Percentiles rank a stretch among this genome's conserved stretches.
phyloP scores from a whole-genome alignment of 1,284 basidiomycete species.

The Omphalotus olearius region DNA sequence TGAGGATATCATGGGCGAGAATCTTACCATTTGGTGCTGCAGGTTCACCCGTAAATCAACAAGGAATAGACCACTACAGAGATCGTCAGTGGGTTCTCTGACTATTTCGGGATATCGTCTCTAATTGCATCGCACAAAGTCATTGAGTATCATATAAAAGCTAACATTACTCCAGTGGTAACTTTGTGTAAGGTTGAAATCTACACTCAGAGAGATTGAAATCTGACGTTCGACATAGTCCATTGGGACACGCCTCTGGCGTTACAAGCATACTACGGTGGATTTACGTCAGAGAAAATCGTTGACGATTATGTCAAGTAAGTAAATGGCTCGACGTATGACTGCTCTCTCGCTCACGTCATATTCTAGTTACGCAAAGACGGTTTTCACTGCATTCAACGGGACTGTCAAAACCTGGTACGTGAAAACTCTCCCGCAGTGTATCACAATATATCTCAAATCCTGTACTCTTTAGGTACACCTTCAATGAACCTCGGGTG shows the following conservation, averaged over 20 bases:
- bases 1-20: slow-evolving; percentile 43
- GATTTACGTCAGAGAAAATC: slow-evolving; percentile 38
- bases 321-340: slow-evolving; percentile 8
- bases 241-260: slow-evolving; percentile 47
- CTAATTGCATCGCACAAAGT: slow-evolving; percentile 23
- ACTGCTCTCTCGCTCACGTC: neutral
- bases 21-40: slow-evolving; percentile 44
- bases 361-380: slow-evolving; percentile 37
- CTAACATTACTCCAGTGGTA: slow-evolving; percentile 40
- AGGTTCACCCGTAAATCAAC: slow-evolving; percentile 42
- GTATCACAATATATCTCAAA: neutral
- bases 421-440: neutral
- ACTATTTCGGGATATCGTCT: neutral
- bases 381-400: slow-evolving; percentile 43
- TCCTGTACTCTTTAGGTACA: slow-evolving; percentile 28
- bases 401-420: slow-evolving; percentile 45
- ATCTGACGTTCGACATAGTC: slow-evolving; percentile 23
- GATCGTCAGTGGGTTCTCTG: slow-evolving; percentile 28
- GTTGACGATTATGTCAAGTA: slow-evolving; percentile 45
- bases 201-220: neutral
- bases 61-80: slow-evolving; percentile 41
- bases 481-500: slow-evolving; percentile 46
- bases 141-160: slow-evolving; percentile 38
- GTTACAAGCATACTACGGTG: slow-evolving; percentile 41
- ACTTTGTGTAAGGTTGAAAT: slow-evolving; percentile 35